phyloP scores from a whole-genome alignment of 106 monocot species.

The Xerophyta viscosa region DNA sequence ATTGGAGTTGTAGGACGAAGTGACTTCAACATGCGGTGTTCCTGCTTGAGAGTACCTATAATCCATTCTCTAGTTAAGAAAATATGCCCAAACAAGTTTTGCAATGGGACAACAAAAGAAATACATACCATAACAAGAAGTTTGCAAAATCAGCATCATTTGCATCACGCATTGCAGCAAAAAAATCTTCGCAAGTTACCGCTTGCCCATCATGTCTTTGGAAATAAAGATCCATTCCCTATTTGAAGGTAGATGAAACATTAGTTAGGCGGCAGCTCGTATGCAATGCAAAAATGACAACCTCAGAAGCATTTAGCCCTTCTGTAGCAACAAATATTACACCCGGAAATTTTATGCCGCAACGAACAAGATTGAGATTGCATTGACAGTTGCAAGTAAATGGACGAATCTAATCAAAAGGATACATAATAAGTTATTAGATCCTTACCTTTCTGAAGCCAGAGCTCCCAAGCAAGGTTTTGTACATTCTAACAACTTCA shows the following conservation, averaged over 20 bases:
- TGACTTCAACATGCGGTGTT: constrained; percentile 66
- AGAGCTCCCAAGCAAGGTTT: constrained; percentile 85
- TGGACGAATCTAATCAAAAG: too few species aligned
- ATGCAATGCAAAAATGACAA: too few species aligned
- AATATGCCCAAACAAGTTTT: too few species aligned
- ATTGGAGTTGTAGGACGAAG: constrained; percentile 74
- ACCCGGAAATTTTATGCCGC: too few species aligned
- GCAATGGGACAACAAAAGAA: background rate
- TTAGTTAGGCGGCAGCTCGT: too few species aligned
- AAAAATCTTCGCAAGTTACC: constrained; percentile 98
- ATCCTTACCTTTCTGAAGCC: constrained; percentile 93
- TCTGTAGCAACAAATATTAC: too few species aligned
- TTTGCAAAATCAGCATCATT: constrained; percentile 77
- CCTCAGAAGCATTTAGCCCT: too few species aligned
- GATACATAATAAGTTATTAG: too few species aligned
- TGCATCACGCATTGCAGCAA: constrained; percentile 97
- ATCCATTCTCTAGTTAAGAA: background rate
- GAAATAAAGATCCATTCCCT: constrained; percentile 99
- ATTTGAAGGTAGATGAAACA: constrained; percentile 1
- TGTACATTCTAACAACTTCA: constrained; percentile 99
- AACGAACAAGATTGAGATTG: too few species aligned
- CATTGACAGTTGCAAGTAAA: too few species aligned
- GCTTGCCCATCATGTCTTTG: constrained; percentile 99
- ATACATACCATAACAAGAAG: constrained; percentile 72
- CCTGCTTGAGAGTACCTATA: constrained; percentile 98